A percentile compares a stretch with the other conserved stretches of the same genome.
phyloP scores from a whole-genome alignment of 495 filamentous ascomycete genomes.

The Aspergillus heteromorphus region DNA sequence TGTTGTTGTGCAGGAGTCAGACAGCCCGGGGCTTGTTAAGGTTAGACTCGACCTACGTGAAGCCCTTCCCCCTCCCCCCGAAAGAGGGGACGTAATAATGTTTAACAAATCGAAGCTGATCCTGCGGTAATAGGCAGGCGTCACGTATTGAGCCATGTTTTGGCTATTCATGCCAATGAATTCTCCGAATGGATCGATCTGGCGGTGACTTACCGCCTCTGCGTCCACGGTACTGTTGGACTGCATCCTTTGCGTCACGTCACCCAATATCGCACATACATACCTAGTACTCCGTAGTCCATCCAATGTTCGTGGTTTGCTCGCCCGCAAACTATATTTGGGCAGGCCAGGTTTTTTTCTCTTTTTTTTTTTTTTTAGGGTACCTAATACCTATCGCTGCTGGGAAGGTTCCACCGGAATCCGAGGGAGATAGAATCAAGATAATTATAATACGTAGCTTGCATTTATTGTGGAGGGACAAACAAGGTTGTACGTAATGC shows the following conservation, averaged over 20 bases:
- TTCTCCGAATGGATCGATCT: slow-evolving; percentile 12
- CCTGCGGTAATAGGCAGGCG: background rate
- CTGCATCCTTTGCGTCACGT: slow-evolving; percentile 9
- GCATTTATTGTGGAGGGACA: no score
- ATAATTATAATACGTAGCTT: no score
- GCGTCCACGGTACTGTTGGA: background rate
- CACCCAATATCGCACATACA: background rate
- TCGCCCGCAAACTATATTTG: slow-evolving; percentile 6
- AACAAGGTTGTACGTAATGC: background rate
- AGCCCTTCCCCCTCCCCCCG: no score
- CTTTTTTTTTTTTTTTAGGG: background rate
- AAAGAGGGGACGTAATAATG: background rate
- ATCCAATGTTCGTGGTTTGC: slow-evolving; percentile 1
- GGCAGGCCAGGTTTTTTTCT: background rate
- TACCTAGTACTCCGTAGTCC: no score
- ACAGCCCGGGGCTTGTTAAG: background rate
- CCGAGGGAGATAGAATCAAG: background rate
- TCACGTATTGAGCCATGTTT: background rate
- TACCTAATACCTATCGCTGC: background rate
- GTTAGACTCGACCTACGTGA: background rate
- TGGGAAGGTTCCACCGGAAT: background rate
- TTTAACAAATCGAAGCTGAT: background rate
- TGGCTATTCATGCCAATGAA: background rate
- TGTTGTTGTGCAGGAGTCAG: background rate
- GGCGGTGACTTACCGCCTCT: slow-evolving; percentile 16